Percentiles rank a stretch among this genome's conserved stretches.
These are phyloP conservation scores for Kwoniella dejecticola DNA, from an alignment of 768 basidiomycete species.

Conservation along the genomic window DNA sequence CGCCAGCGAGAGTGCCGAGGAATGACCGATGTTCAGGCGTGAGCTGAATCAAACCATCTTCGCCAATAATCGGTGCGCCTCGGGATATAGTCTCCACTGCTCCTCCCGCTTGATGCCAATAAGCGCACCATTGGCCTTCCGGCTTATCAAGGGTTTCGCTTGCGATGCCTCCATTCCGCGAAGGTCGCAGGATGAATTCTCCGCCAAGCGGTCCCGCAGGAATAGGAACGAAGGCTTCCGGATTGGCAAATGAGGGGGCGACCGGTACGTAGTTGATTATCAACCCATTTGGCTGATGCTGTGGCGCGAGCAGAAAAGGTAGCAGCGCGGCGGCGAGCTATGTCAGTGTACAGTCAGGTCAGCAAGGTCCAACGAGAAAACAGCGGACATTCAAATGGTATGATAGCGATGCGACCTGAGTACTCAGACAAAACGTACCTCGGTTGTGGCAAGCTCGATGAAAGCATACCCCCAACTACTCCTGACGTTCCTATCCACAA, in stretches of 20 bases:
- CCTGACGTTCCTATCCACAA: constrained; percentile 80
- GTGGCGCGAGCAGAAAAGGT: constrained; percentile 81
- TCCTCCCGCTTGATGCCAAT: constrained; percentile 84
- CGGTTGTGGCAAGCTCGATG: constrained; percentile 82
- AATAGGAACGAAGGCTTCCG: constrained; percentile 77
- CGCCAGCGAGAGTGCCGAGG: constrained; percentile 38
- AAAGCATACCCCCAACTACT: constrained; percentile 93
- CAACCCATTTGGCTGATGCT: constrained; percentile 89
- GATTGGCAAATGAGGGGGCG: constrained; percentile 89
- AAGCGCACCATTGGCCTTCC: constrained; percentile 55
- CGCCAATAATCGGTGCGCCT: constrained; percentile 18
- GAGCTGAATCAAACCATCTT: constrained; percentile 30
- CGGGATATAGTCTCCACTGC: constrained; percentile 33
- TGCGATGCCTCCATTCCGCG: constrained; percentile 42
- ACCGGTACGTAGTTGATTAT: constrained; percentile 85
- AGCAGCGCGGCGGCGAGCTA: constrained; percentile 82
- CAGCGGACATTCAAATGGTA: too few species aligned
- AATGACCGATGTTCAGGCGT: constrained; percentile 31
- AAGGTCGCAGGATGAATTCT: constrained; percentile 30
- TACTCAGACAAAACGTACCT: too few species aligned
- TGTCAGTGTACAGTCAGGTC: too few species aligned
- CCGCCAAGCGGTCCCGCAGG: constrained; percentile 41
- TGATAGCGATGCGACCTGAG: too few species aligned
- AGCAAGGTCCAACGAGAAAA: too few species aligned
- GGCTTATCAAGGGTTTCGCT: constrained; percentile 34